A percentile compares a stretch with the other conserved stretches of the same genome.
Conservation (phyloP, 2,329 filamentous ascomycete species). For the Monilinia fructicola region DNA sequence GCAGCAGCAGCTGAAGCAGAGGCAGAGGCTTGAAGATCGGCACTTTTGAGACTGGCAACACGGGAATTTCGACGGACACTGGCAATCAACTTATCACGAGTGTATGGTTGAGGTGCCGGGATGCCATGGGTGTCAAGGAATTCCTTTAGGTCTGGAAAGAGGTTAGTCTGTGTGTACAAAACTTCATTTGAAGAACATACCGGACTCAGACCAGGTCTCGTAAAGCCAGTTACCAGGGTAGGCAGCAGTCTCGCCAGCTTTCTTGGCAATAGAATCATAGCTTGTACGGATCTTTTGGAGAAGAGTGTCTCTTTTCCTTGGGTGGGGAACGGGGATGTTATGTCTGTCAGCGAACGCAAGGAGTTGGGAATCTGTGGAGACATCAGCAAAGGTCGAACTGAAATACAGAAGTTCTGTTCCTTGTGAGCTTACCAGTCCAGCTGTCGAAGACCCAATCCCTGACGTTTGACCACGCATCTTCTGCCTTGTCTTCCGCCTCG, state of each 20-base stretch:
- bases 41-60: slow-evolving; percentile 68
- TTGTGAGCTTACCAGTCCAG: slow-evolving; percentile 43
- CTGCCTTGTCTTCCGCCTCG: slow-evolving; percentile 74
- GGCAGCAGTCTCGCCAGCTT: slow-evolving; percentile 69
- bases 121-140: slow-evolving; percentile 90
- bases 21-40: slow-evolving; percentile 59
- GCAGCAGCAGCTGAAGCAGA: slow-evolving; percentile 66
- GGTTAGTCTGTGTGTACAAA: slow-evolving; percentile 26
- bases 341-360: slow-evolving; percentile 92
- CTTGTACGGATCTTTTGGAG: slow-evolving; percentile 75
- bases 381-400: background rate
- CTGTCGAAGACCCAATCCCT: slow-evolving; percentile 91
- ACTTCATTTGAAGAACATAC: slow-evolving; percentile 26
- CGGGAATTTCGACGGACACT: slow-evolving; percentile 88
- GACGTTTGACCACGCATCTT: slow-evolving; percentile 67
- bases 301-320: slow-evolving; percentile 79
- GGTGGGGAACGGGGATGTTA: slow-evolving; percentile 79
- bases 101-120: slow-evolving; percentile 78
- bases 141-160: slow-evolving; percentile 70
- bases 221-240: slow-evolving; percentile 98
- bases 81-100: slow-evolving; percentile 84
- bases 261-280: slow-evolving; percentile 76
- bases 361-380: slow-evolving; percentile 75
- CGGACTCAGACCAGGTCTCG: slow-evolving; percentile 79
- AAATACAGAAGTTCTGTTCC: too few species aligned